phyloP scores from a whole-genome alignment of 2,329 filamentous ascomycete genomes.

The Sclerotinia nivalis region DNA sequence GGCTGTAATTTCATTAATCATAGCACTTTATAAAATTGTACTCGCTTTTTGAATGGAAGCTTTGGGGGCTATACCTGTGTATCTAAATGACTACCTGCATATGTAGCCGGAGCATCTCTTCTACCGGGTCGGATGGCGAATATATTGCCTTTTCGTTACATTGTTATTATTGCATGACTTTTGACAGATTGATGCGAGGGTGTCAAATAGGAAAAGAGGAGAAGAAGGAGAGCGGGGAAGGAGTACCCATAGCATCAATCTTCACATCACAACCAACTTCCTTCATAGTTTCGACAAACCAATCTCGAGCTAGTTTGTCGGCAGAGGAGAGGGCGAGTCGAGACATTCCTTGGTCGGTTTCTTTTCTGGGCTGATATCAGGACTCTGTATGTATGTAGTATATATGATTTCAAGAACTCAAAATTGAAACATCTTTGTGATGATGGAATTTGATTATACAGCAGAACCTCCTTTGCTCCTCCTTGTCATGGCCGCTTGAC shows the following conservation, averaged over 20 bases:
- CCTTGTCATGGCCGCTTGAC: neutral
- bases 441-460: neutral
- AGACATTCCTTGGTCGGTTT: conserved; percentile 74
- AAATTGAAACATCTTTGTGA: neutral
- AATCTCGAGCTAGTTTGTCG: conserved; percentile 59
- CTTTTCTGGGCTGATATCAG: conserved; percentile 42
- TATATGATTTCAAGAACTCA: neutral
- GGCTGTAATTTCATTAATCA: conserved; percentile 50
- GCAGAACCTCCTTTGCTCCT: neutral
- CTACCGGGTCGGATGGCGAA: conserved; percentile 71
- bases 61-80: conserved; percentile 48
- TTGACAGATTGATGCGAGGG: neutral
- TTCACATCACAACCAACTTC: conserved; percentile 8
- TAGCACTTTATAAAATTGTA: conserved; percentile 45
- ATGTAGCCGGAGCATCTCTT: conserved; percentile 61
- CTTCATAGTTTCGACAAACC: neutral
- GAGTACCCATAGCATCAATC: conserved; percentile 13
- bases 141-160: conserved; percentile 54
- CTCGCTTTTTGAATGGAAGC: no score
- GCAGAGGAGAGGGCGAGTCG: conserved; percentile 70
- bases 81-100: conserved; percentile 69
- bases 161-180: neutral
- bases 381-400: neutral
- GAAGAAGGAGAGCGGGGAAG: neutral
- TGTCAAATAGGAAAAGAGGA: neutral